Base-by-base conservation (phyloP, 371 early-diverging fungal genomes). In the Mortierella sp. region DNA sequence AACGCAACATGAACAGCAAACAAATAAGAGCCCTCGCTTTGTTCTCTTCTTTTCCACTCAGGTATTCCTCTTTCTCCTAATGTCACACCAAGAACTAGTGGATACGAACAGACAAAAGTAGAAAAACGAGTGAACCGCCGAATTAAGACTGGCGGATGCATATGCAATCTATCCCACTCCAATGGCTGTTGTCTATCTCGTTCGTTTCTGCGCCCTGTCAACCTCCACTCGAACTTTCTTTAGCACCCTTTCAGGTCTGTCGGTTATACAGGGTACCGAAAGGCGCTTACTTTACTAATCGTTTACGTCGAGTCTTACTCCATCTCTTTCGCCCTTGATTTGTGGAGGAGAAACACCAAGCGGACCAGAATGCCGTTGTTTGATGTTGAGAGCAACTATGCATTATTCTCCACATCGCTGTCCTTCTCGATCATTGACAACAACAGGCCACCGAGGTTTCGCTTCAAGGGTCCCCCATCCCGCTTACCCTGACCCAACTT, bases 161-260 rank as follows among this genome's bases (percentile, higher is more conserved):
- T 38, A 63, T 63, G 65, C 65, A 38, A 63, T 38, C 51, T 51
- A 65, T 65, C 38, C 65, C 65, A 65, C 38, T 21, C 35, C 14
- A 51, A 51, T 51, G 51, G 6, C 51, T 51, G 16, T 51, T 5
- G 21, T 51, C 21, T 14, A 5, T 51, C 5, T 51, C 49, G 41
- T 51, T 51, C 51, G 51, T 51, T 51, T 58, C 29, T 27, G 60
- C 60, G 60, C 60, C 32, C 35, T 60, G 60, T 5, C 14, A 5
- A 16, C 4, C 16, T 32, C 32, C 32, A 21, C 63, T 14, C 63
- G 38, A 65, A 63, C 21, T 7, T 38, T 21, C 65, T 41, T 60
- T 27, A 60, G 16, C 32, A 35, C 10, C 24, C 41, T 21, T 35
- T 38, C 35, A 16, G 44, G 14, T 74, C 38, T 8, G 14, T 56